Conservation (phyloP, 129 eudicot species). For the Deinandra increscens region DNA sequence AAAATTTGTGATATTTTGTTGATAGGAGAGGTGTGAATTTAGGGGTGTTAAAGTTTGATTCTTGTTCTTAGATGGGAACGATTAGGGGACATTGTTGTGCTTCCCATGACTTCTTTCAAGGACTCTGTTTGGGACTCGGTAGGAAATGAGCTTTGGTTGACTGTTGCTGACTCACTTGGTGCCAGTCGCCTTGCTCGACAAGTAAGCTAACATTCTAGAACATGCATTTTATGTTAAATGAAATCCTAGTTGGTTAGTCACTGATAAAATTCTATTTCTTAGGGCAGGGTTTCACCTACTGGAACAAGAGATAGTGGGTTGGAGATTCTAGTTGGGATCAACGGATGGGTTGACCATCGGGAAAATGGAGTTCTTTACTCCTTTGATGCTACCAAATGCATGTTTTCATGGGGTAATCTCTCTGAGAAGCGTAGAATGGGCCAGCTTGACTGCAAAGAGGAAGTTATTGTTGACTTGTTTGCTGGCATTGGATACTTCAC, state of each 20-base stretch:
- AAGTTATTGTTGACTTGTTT: constrained; percentile 87
- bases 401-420: constrained; percentile 99
- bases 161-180: constrained; percentile 76
- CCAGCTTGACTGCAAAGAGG: constrained; percentile 64
- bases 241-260: constrained; percentile 4
- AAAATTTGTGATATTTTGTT: neutral
- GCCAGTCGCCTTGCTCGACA: constrained; percentile 92
- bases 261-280: constrained; percentile 16
- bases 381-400: constrained; percentile 95
- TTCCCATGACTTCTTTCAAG: constrained; percentile 67
- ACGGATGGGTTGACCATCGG: constrained; percentile 93
- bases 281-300: constrained; percentile 80
- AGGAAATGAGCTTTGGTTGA: constrained; percentile 69
- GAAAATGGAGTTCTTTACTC: constrained; percentile 93
- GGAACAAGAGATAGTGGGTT: constrained; percentile 90
- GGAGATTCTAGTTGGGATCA: constrained; percentile 85
- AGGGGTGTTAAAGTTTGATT: neutral
- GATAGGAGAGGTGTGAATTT: neutral
- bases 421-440: constrained; percentile 96
- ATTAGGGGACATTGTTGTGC: constrained; percentile 88
- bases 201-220: constrained; percentile 42
- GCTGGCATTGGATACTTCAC: constrained; percentile 94
- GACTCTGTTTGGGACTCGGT: constrained; percentile 72
- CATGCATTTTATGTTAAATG: constrained; percentile 1
- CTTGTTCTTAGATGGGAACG: constrained; percentile 78